A percentile compares a stretch with the other conserved stretches of the same genome.
Evolutionary conservation across 345 rosid species (phyloP).

Genomic region (Acer saccharum): DNA sequence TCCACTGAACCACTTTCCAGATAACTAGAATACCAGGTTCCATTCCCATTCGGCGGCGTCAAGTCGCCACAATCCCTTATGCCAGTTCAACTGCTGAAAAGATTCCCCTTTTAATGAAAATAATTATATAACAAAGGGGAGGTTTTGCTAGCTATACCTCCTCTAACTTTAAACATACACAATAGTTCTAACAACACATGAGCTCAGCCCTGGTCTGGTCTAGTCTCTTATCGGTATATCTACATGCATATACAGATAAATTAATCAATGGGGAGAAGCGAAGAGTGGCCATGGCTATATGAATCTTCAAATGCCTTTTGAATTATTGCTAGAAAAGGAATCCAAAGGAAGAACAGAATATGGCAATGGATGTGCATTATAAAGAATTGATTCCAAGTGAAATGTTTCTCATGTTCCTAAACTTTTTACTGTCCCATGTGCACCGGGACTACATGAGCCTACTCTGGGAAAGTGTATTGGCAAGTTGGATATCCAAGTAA

Average conservation of each 20-base stretch:
- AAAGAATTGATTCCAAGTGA: slow-evolving; percentile 62
- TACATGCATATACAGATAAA: slow-evolving; percentile 29
- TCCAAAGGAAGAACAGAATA: slow-evolving; percentile 49
- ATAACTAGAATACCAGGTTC: not conserved
- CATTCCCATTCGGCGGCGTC: slow-evolving; percentile 41
- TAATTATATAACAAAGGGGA: not conserved
- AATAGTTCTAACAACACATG: not conserved
- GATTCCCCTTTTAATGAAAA: slow-evolving; percentile 29
- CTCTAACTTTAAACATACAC: slow-evolving; percentile 5
- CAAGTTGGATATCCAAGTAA: slow-evolving; percentile 21
- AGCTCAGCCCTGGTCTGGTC: slow-evolving; percentile 13
- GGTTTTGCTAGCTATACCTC: not conserved
- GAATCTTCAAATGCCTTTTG: slow-evolving; percentile 62
- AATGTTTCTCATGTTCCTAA: slow-evolving; percentile 20
- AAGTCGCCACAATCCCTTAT: slow-evolving; percentile 55
- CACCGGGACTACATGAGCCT: slow-evolving; percentile 42
- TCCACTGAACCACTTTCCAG: not conserved
- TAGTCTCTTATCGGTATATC: slow-evolving; percentile 18
- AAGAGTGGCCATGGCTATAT: slow-evolving; percentile 32
- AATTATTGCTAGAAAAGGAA: slow-evolving; percentile 66
- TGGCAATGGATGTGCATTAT: slow-evolving; percentile 49
- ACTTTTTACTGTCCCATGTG: slow-evolving; percentile 41
- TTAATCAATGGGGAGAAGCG: slow-evolving; percentile 14
- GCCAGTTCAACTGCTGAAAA: slow-evolving; percentile 27
- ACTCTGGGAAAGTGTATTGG: slow-evolving; percentile 46